phyloP scores from a whole-genome alignment of 176 grass and related monocot species.

The Carex parvula region DNA sequence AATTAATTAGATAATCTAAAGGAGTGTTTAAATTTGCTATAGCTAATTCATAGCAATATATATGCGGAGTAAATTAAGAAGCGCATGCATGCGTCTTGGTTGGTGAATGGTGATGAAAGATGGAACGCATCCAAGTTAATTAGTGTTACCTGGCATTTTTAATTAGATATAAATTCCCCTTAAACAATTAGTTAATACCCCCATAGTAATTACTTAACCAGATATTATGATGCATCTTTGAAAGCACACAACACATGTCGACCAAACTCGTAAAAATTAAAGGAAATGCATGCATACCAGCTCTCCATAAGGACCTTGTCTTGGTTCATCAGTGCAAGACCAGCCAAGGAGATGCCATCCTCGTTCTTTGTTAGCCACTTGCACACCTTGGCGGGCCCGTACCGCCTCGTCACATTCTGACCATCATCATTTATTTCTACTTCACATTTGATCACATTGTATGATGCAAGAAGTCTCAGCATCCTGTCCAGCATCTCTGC shows the following conservation, averaged over 20 bases:
- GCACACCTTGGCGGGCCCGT: conserved; percentile 33
- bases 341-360: conserved; percentile 28
- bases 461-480: conserved; percentile 77
- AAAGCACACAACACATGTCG: not conserved
- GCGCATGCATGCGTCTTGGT: not conserved
- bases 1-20: not conserved
- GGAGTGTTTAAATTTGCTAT: not conserved
- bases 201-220: not conserved
- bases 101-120: not conserved
- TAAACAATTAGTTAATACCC: no score
- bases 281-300: conserved; percentile 40
- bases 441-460: conserved; percentile 44
- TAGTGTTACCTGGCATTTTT: not conserved
- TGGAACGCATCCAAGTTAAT: not conserved
- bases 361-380: conserved; percentile 40
- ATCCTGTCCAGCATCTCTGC: conserved; percentile 83
- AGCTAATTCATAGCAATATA: no score
- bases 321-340: conserved; percentile 18
- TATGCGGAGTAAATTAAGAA: no score
- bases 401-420: conserved; percentile 24
- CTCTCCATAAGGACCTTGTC: conserved; percentile 93
- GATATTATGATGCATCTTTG: not conserved
- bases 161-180: no score
- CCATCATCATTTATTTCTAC: conserved; percentile 33
- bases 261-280: not conserved